These are phyloP conservation scores for Colletotrichum lupini DNA, from an alignment of 2,329 filamentous ascomycete genomes.

Conservation along the genomic window DNA sequence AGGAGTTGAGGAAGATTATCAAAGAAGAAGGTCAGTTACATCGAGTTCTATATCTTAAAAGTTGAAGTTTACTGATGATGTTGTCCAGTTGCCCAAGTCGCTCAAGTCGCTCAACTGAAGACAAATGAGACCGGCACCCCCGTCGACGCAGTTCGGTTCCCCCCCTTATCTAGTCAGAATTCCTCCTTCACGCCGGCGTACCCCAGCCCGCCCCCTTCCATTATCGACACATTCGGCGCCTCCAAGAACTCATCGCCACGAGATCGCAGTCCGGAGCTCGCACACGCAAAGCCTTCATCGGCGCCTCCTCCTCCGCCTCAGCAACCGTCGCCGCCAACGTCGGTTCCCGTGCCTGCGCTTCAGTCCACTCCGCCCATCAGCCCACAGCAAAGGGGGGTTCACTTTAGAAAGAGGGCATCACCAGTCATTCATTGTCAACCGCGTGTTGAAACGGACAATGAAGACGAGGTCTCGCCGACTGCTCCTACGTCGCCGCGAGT, in stretches of 20 bases:
- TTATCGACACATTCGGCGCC: neutral
- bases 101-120: conserved; percentile 20
- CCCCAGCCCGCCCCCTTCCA: conserved; percentile 13
- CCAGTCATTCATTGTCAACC: conserved; percentile 29
- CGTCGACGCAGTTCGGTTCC: conserved; percentile 1
- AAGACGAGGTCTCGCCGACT: neutral
- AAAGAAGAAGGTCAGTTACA: conserved; percentile 36
- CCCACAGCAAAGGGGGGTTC: conserved; percentile 16
- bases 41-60: no score
- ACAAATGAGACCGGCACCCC: conserved; percentile 11
- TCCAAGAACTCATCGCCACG: conserved; percentile 16
- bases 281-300: neutral
- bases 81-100: conserved; percentile 19
- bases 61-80: neutral
- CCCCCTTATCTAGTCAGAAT: conserved; percentile 7
- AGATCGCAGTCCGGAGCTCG: conserved; percentile 11
- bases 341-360: neutral
- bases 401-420: conserved; percentile 21
- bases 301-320: neutral
- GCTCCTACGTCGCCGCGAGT: neutral
- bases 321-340: neutral
- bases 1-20: conserved; percentile 39
- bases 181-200: conserved; percentile 12
- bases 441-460: neutral
- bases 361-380: conserved; percentile 15